phyloP scores from a whole-genome alignment of 148 eudicot genomes.

The Linanthus parryae region DNA sequence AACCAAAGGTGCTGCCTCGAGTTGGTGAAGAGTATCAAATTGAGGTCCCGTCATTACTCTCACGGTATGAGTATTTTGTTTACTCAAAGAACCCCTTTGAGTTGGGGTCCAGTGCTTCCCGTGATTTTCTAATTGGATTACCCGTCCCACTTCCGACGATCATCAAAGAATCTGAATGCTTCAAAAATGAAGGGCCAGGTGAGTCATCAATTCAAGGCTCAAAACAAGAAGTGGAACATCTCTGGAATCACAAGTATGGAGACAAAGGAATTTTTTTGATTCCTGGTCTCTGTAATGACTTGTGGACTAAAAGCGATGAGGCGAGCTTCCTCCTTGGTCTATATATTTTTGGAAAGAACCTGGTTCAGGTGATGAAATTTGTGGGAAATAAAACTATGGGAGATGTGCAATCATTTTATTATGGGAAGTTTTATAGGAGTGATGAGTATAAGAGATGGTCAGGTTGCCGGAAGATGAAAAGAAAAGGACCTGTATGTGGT shows the following conservation, averaged over 20 bases:
- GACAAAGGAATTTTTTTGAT: constrained; percentile 29
- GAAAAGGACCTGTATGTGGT: constrained; percentile 50
- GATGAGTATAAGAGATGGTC: constrained; percentile 54
- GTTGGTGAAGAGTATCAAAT: constrained; percentile 61
- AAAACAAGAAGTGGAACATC: constrained; percentile 1
- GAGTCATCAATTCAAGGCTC: not conserved
- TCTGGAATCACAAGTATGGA: constrained; percentile 3
- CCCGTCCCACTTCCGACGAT: constrained; percentile 46
- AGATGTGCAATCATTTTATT: constrained; percentile 46
- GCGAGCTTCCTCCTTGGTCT: constrained; percentile 67
- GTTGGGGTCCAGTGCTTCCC: constrained; percentile 14
- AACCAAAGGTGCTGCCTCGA: constrained; percentile 41
- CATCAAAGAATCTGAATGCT: constrained; percentile 16
- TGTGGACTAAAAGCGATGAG: constrained; percentile 58
- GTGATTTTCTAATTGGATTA: constrained; percentile 39
- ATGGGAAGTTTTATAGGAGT: constrained; percentile 54
- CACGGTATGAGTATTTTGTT: constrained; percentile 17
- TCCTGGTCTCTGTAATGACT: constrained; percentile 31
- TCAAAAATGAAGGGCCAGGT: not conserved
- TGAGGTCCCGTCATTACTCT: constrained; percentile 42
- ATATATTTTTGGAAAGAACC: constrained; percentile 70
- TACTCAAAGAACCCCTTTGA: constrained; percentile 16
- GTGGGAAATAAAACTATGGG: constrained; percentile 52
- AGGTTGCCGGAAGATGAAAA: constrained; percentile 53
- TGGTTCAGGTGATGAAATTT: constrained; percentile 44